Base-by-base conservation (phyloP, 768 basidiomycete species). In the Cubamyces lactineus region DNA sequence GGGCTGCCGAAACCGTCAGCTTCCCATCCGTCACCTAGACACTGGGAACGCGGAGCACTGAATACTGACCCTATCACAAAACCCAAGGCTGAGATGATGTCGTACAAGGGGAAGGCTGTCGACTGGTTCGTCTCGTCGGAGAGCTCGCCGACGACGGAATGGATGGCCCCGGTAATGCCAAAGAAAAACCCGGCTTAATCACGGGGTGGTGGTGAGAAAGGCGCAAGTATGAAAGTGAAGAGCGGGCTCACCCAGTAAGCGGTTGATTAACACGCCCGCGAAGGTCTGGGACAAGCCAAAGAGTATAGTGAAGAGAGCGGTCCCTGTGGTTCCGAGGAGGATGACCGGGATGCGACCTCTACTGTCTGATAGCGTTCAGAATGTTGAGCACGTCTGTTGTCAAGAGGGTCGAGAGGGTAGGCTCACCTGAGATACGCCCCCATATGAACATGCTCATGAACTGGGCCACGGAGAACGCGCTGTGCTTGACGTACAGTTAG, bases 301-400 rank as follows among this genome's bases (percentile, higher is more conserved):
- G 8, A 79, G 67, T 2, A 82, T 38, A 0, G 85, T 86, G 5
- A 84, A 77, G 24, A 80, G 19, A 0, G 80, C 81, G 5, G 82
- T 76, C 4, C 83, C 83, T 0, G 79, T 41, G 21, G 78, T 79
- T 11, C 86, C 86, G 5, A 76, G 46, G 15, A 87, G 74, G 12
- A 90, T 78, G 34, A 89, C 81, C 21, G 88, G 89, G 16, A 82
- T 80, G 5, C 89, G 80, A 15, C 88, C 89, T 24, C 85, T 71
- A 41, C 77, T 66, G 69, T 89, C 88, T 34, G 21, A n/a, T 28
- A 15, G n/a, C 0, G n/a, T 23, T 4, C 13, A 8, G 21, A 16
- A 51, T 16, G 23, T 8, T 28, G 24, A 40, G 28, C 17, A 16
- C 16, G 21, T 13, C 5, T 9, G 19, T 6, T 11, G 38, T 17